Evolutionary conservation across 164 flowering plant species (phyloP).

Genomic region (Berberis vulgaris): DNA sequence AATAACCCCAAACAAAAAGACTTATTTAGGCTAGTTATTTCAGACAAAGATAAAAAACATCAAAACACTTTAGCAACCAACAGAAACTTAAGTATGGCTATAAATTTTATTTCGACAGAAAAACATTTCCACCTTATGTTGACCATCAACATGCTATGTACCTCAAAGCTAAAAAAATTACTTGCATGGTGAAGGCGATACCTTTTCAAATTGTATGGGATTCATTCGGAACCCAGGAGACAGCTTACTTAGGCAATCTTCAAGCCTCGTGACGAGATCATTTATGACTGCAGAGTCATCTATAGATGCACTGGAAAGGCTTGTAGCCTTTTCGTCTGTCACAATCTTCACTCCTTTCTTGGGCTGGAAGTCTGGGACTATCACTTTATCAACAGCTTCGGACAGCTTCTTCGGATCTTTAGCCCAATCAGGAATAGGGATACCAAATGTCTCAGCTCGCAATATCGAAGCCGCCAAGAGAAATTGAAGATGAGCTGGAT

Average conservation of each 20-base stretch:
- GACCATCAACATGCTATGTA: no score
- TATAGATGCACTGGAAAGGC: slow-evolving; percentile 46
- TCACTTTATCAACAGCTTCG: slow-evolving; percentile 55
- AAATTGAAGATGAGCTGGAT: slow-evolving; percentile 48
- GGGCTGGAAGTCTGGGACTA: slow-evolving; percentile 68
- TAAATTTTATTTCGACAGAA: no score
- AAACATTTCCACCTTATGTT: no score
- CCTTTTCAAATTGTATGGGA: slow-evolving; percentile 90
- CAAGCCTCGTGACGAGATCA: slow-evolving; percentile 43
- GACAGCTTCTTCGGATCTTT: slow-evolving; percentile 37
- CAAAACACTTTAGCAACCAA: no score
- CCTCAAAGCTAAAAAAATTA: no score
- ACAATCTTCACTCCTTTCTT: slow-evolving; percentile 59
- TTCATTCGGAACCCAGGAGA: slow-evolving; percentile 58
- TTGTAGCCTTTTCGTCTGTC: slow-evolving; percentile 81
- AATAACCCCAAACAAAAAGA: no score
- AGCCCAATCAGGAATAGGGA: slow-evolving; percentile 64
- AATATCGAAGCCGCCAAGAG: slow-evolving; percentile 62
- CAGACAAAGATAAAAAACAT: no score
- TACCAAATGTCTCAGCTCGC: slow-evolving; percentile 70
- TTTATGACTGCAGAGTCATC: slow-evolving; percentile 69
- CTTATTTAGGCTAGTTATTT: no score
- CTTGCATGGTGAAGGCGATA: slow-evolving; percentile 4
- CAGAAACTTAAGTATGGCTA: no score
- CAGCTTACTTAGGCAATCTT: slow-evolving; percentile 31